phyloP scores from a whole-genome alignment of 805 yeast genomes.

The Cyberlindnera suaveolens region DNA sequence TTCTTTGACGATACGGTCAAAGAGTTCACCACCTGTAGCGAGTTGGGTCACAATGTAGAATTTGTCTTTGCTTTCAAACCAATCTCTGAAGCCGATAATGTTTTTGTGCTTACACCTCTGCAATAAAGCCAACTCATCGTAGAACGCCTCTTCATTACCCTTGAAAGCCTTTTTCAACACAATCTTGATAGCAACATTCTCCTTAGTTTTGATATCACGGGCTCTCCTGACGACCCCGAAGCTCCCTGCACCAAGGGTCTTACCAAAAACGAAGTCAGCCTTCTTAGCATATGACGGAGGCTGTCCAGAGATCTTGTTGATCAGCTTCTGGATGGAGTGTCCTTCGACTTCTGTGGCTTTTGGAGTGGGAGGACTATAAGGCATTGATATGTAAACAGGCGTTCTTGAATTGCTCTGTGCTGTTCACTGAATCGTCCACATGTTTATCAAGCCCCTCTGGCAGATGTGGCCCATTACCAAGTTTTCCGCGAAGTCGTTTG shows the following conservation, averaged over 20 bases:
- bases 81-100: conserved; percentile 84
- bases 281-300: conserved; percentile 66
- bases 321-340: conserved; percentile 28
- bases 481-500: too few relatives aligned
- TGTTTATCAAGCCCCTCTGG: too few relatives aligned
- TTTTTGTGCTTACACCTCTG: conserved; percentile 71
- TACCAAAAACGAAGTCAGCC: conserved; percentile 66
- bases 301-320: conserved; percentile 63
- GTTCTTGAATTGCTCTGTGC: too few relatives aligned
- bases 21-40: conserved; percentile 94
- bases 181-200: conserved; percentile 86
- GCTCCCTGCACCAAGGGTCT: conserved; percentile 89
- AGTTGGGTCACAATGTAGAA: conserved; percentile 90
- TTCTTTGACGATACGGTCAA: conserved; percentile 73
- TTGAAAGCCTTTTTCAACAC: conserved; percentile 78
- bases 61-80: conserved; percentile 91
- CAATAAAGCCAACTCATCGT: conserved; percentile 70
- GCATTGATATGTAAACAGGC: neutral
- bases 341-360: conserved; percentile 20
- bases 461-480: too few relatives aligned
- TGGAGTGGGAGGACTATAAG: neutral
- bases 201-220: conserved; percentile 39
- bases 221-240: conserved; percentile 91
- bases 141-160: conserved; percentile 70
- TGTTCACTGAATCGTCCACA: too few relatives aligned